These are phyloP conservation scores for Xylariaceae sp. DNA, from an alignment of 2,329 filamentous ascomycete genomes.

Conservation along the genomic window DNA sequence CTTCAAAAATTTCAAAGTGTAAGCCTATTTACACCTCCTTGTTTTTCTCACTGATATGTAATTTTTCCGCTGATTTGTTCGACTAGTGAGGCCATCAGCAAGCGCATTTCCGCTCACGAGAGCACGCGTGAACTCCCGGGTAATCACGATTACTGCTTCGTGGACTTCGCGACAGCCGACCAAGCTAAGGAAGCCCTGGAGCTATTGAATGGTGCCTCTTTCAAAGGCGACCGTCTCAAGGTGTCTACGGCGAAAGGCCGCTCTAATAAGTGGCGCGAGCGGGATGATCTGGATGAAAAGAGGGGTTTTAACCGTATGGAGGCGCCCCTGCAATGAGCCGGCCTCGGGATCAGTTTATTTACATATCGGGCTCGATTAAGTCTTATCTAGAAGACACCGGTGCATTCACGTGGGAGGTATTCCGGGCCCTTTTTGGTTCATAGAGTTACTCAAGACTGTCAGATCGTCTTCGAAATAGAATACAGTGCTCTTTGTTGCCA, in stretches of 20 bases:
- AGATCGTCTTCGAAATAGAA: background rate
- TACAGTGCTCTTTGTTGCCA: background rate
- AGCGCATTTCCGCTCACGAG: constrained; percentile 53
- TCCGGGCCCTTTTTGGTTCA: background rate
- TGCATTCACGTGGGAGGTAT: background rate
- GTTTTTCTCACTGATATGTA: background rate
- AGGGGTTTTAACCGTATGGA: constrained; percentile 4
- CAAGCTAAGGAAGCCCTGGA: constrained; percentile 49
- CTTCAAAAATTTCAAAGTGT: constrained; percentile 43
- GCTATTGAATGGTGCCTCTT: constrained; percentile 34
- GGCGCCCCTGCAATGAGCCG: constrained; percentile 5
- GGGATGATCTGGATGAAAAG: constrained; percentile 17
- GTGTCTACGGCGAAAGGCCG: constrained; percentile 25
- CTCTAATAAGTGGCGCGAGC: constrained; percentile 24
- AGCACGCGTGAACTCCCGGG: constrained; percentile 47
- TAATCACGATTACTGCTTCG: constrained; percentile 59
- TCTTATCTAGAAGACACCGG: background rate
- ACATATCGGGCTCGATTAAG: background rate
- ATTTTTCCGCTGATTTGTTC: constrained; percentile 6
- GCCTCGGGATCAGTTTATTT: background rate
- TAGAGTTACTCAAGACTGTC: background rate
- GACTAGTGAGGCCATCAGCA: constrained; percentile 37
- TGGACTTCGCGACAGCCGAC: constrained; percentile 53
- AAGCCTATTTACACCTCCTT: constrained; percentile 19
- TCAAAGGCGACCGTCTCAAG: constrained; percentile 23